These are phyloP conservation scores for Puccinia horiana DNA, from an alignment of 1,284 basidiomycete genomes.

Conservation along the genomic window DNA sequence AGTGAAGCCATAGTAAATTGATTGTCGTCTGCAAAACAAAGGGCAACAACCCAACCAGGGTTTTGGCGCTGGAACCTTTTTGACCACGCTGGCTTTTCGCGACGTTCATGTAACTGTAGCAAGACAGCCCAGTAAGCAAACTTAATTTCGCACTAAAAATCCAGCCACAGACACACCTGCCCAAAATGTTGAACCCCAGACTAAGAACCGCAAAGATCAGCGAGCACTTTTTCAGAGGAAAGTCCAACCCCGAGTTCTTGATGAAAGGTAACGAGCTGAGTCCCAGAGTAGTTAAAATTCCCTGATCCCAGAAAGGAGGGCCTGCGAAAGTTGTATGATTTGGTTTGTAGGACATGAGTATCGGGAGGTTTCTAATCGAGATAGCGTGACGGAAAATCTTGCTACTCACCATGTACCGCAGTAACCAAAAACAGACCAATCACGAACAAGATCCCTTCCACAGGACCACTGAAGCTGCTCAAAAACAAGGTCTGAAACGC, in stretches of 20 bases:
- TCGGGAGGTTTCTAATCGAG: not conserved
- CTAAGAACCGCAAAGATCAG: slow-evolving; percentile 78
- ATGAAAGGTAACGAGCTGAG: slow-evolving; percentile 65
- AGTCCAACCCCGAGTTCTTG: slow-evolving; percentile 61
- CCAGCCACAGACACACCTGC: slow-evolving; percentile 62
- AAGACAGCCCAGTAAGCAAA: not conserved
- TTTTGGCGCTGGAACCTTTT: slow-evolving; percentile 62
- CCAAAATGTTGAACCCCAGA: slow-evolving; percentile 77
- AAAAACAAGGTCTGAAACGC: slow-evolving; percentile 72
- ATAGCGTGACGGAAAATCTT: not conserved
- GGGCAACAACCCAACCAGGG: slow-evolving; percentile 57
- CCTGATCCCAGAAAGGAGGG: slow-evolving; percentile 79
- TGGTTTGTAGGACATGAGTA: not conserved
- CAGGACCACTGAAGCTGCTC: slow-evolving; percentile 91
- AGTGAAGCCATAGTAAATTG: slow-evolving; percentile 49
- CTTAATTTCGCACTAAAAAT: slow-evolving; percentile 26
- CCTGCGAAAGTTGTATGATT: slow-evolving; percentile 50
- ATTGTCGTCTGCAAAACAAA: slow-evolving; percentile 48
- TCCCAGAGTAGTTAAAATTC: slow-evolving; percentile 67
- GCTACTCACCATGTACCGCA: slow-evolving; percentile 72
- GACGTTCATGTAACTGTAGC: slow-evolving; percentile 49
- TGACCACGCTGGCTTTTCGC: slow-evolving; percentile 73
- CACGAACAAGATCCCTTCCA: slow-evolving; percentile 92
- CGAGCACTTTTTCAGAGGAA: slow-evolving; percentile 82
- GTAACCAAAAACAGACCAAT: slow-evolving; percentile 75